Percentiles rank a stretch among this genome's conserved stretches.
phyloP scores from a whole-genome alignment of 306 rosid genomes.

The Quercus dentata region DNA sequence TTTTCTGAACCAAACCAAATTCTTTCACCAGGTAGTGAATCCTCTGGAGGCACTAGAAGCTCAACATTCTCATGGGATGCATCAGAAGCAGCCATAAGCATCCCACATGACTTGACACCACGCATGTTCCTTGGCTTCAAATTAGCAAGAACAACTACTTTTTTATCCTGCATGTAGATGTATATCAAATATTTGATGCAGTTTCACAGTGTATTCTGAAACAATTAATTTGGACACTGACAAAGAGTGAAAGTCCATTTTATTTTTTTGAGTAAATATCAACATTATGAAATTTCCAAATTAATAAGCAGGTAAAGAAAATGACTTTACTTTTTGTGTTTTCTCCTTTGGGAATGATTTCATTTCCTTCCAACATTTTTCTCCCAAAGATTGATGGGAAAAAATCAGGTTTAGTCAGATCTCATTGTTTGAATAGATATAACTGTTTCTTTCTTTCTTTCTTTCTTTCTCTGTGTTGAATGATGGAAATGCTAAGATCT shows the following conservation, averaged over 20 bases:
- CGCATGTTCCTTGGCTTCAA: conserved; percentile 96
- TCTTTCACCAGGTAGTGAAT: conserved; percentile 78
- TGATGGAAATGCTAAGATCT: neutral
- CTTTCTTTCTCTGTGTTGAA: neutral
- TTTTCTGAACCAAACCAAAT: conserved; percentile 84
- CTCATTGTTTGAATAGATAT: neutral
- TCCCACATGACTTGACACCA: conserved; percentile 84
- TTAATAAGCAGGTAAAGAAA: neutral
- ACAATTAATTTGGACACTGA: neutral
- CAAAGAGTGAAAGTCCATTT: neutral
- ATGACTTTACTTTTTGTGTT: neutral
- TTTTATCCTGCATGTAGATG: conserved; percentile 48
- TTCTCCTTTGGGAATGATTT: neutral
- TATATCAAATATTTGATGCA: conserved; percentile 1
- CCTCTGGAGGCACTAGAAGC: conserved; percentile 84
- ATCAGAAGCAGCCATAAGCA: conserved; percentile 99
- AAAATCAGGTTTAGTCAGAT: neutral
- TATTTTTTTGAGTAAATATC: no score
- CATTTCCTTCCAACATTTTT: neutral
- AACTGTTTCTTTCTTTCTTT: neutral
- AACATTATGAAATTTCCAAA: neutral
- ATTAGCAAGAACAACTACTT: conserved; percentile 79
- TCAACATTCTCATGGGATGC: conserved; percentile 75
- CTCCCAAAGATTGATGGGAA: neutral
- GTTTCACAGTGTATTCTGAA: neutral